phyloP scores from a whole-genome alignment of 2,329 filamentous ascomycete species.

The Talaromyces sp. region DNA sequence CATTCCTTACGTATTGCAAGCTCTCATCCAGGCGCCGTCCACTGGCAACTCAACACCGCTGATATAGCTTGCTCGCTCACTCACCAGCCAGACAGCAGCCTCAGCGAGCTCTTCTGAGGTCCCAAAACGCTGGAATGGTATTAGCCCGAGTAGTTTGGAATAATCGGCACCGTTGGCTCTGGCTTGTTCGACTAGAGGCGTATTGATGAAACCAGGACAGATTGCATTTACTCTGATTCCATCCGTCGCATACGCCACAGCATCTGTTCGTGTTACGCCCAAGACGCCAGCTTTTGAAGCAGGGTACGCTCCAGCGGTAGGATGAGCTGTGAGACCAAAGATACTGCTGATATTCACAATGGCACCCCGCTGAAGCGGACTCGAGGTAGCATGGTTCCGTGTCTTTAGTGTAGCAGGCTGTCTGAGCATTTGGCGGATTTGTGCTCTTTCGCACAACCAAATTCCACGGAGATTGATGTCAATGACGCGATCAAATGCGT shows the following conservation, averaged over 20 bases:
- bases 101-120: not conserved
- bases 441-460: not conserved
- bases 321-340: not conserved
- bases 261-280: not conserved
- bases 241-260: not conserved
- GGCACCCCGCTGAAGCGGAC: not conserved
- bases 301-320: not conserved
- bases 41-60: not conserved
- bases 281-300: not conserved
- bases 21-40: not conserved
- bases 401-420: not conserved
- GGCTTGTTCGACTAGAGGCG: not conserved
- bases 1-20: not conserved
- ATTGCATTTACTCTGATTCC: slow-evolving; percentile 3
- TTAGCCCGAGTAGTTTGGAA: not conserved
- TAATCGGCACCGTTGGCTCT: not conserved
- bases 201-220: not conserved
- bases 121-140: not conserved
- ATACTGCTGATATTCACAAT: slow-evolving; percentile 2
- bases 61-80: not conserved
- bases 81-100: not conserved
- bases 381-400: not conserved
- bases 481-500: not conserved
- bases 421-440: not conserved
- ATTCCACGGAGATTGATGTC: not conserved